Evolutionary conservation across 2,329 filamentous ascomycete genomes (phyloP), one percentile per base, ranked within the genome.

Genomic region (Lasiodiplodia hormozganensis): DNA sequence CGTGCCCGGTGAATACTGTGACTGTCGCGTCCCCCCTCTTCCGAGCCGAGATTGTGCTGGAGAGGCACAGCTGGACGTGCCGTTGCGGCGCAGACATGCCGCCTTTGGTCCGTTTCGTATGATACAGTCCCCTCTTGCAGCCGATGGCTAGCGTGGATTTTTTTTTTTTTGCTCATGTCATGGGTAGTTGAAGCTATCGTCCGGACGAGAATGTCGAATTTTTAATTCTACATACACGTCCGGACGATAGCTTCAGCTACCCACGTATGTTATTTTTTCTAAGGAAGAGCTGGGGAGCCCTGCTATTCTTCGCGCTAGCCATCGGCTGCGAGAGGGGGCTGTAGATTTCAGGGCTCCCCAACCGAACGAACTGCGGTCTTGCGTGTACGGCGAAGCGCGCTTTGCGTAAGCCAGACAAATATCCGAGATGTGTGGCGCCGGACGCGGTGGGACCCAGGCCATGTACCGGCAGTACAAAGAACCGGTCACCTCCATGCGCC

Each of bases 381-480:
- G 40, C n/a, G 34, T n/a, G 54, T 23, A 38, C 18, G 21, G 54
- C 34, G 21, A 12, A 25, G 21, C n/a, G n/a, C 2, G 8, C 12
- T 40, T n/a, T 38, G 54, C 54, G 21, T 38, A 36, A 38, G 34
- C 4, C 18, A 40, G 54, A 16, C 38, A 57, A 57, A 40, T 47
- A 47, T 6, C 40, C 40, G 40, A n/a, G 7, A 47, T 47, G 18
- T 21, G 38, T 40, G 14, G 38, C 38, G 38, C 38, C 14, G 60
- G 18, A 3, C n/a, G 11, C n/a, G 21, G 58, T 31, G 28, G 25
- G 25, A 47, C 16, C 40, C 40, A 12, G 38, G 21, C 38, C 38
- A 34, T 18, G 43, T 23, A 8, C 28, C 38, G 12, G n/a, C 5
- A 25, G 47, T 64, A 64, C 60, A 64, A 51, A 64, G 60, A 64